Percentiles rank a stretch among this genome's conserved stretches.
Evolutionary conservation across 176 grass and related monocot species (phyloP).

Genomic region (Pharus latifolius): DNA sequence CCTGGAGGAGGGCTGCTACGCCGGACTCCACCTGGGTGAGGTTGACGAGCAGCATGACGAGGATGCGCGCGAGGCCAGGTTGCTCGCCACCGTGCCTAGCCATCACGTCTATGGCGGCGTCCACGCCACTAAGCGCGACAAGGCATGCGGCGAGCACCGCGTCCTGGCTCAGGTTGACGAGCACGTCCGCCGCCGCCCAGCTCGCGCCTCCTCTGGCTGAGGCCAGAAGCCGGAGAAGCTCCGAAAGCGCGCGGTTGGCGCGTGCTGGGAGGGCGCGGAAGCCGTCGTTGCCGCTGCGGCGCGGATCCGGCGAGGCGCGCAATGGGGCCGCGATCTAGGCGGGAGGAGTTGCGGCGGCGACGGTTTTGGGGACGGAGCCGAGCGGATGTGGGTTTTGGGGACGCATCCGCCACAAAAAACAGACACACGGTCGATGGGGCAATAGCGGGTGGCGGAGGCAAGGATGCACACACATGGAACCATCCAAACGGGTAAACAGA

Average conservation of each 20-base stretch:
- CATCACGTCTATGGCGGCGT: conserved; percentile 22
- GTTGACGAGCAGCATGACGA: conserved; percentile 48
- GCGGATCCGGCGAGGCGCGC: too few species aligned
- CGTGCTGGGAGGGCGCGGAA: conserved; percentile 16
- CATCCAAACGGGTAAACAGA: too few species aligned
- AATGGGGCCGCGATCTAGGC: too few species aligned
- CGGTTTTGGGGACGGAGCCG: too few species aligned
- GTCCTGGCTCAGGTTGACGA: conserved; percentile 41
- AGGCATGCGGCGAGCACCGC: conserved; percentile 21
- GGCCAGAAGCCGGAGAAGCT: neutral
- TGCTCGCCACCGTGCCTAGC: conserved; percentile 7
- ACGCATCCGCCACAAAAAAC: too few species aligned
- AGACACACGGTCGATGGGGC: too few species aligned
- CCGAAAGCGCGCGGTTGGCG: conserved; percentile 17
- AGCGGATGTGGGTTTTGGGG: too few species aligned
- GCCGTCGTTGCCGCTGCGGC: conserved; percentile 28
- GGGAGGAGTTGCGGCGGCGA: too few species aligned
- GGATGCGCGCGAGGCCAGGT: conserved; percentile 6
- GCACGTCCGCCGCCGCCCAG: too few species aligned
- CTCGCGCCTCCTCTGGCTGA: conserved; percentile 9
- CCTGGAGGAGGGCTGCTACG: conserved; percentile 27
- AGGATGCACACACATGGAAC: too few species aligned
- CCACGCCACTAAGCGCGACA: conserved; percentile 19
- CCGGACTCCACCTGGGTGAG: conserved; percentile 40
- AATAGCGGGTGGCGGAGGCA: too few species aligned